phyloP scores from a whole-genome alignment of 2,329 filamentous ascomycete genomes.

The Botrytis porri region DNA sequence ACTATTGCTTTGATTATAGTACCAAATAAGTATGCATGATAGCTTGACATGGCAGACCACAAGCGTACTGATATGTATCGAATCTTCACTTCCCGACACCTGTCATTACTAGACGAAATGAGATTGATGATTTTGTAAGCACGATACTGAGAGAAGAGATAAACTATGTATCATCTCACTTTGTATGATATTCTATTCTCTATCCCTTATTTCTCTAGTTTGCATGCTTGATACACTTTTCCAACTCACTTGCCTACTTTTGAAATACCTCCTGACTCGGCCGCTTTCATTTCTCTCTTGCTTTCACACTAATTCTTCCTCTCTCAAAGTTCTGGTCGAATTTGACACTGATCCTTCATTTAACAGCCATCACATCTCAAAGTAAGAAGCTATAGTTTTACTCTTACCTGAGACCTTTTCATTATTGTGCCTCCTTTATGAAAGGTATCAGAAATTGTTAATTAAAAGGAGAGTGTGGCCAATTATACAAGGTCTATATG shows the following conservation, averaged over 20 bases:
- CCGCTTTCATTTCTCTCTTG: neutral
- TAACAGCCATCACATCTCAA: neutral
- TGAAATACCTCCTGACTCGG: neutral
- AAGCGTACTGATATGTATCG: neutral
- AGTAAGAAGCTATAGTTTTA: neutral
- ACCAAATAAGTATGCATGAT: neutral
- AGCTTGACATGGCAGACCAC: neutral
- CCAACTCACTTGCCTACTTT: neutral
- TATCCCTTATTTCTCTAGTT: neutral
- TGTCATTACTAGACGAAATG: neutral
- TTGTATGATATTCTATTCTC: neutral
- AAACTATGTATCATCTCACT: neutral
- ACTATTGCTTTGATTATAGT: neutral
- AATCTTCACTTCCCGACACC: neutral
- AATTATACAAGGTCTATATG: neutral
- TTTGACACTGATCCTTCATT: neutral
- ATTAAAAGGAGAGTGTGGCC: neutral
- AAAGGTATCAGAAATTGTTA: neutral
- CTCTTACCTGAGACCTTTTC: neutral
- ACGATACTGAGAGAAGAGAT: neutral
- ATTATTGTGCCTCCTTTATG: fast-evolving
- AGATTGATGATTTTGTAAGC: neutral
- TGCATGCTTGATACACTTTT: neutral
- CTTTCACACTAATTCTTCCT: neutral
- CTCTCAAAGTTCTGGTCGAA: neutral